Base-by-base conservation (phyloP, 441 rosid genomes). In the Pelargonium myrrhifolium region DNA sequence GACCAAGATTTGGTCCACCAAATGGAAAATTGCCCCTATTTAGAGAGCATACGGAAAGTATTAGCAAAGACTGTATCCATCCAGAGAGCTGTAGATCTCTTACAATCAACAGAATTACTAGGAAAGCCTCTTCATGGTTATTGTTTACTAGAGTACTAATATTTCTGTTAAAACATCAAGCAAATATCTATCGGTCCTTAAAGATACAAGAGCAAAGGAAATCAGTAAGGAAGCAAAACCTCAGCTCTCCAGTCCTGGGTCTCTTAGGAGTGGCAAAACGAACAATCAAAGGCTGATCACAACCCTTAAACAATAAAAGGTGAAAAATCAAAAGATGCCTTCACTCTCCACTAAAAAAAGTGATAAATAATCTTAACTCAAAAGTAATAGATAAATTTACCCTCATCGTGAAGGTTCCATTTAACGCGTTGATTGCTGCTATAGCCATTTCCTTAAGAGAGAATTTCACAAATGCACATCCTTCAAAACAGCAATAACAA, bases 241-340 rank as follows among this genome's bases (percentile, higher is more conserved):
- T 89, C 70, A 71, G 77, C 62, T 90, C 97, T 61, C 89, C 93
- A 65, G 47, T 78, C 74, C 82, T 79, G 2, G 85, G 89, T 63
- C 82, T 90, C 72, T 86, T 87, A 67, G 97, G 98, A 77, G 83
- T 85, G 12, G 97, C 97, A 79, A 89, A 86, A 62, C 84, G 88
- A 76, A 93, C 93, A 68, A 71, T 71, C 74, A 93, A 79, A 71
- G 98, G 97, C 77, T 75, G 88, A 65, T 90, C 90, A 71, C 96
- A 87, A 72, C 95, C 95, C 98, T 93, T 76, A 71, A 77, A 65
- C 51, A 40, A 72, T 37, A 43, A 72, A 73, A 67, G 73, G 8
- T 45, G 45, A 65, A 31, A 39, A 45, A 56, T 51, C 40, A 75
- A 49, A 55, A 65, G 71, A 59, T 64, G 74, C 22, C 67, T 42